A percentile compares a stretch with the other conserved stretches of the same genome.
phyloP scores from a whole-genome alignment of 768 basidiomycete species.

The Hortiboletus flavorubellus region DNA sequence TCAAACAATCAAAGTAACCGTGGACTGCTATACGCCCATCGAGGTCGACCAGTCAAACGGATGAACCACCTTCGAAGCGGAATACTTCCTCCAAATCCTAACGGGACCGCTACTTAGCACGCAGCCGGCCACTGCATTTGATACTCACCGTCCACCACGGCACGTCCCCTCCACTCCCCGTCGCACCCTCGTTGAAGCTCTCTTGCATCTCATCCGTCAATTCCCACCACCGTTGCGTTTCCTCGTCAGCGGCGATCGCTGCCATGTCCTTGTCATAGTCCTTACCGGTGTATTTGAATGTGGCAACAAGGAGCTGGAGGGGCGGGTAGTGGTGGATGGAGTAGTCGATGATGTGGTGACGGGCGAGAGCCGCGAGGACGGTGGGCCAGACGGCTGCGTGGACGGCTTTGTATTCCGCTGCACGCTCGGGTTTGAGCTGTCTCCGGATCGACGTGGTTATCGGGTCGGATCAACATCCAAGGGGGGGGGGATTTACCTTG shows the following conservation, averaged over 20 bases:
- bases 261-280: conserved; percentile 69
- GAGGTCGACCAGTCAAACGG: conserved; percentile 2
- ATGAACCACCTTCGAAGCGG: conserved; percentile 50
- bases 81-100: conserved; percentile 66
- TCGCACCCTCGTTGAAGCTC: conserved; percentile 66
- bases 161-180: conserved; percentile 61
- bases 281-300: conserved; percentile 68
- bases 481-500: conserved; percentile 39
- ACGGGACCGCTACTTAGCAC: not conserved
- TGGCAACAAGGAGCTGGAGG: conserved; percentile 68
- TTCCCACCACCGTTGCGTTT: conserved; percentile 76
- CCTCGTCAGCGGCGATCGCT: conserved; percentile 56
- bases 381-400: conserved; percentile 67
- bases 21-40: not conserved
- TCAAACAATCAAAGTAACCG: too few relatives aligned
- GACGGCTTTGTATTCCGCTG: conserved; percentile 51
- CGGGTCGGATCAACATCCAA: not conserved
- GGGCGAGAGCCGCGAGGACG: conserved; percentile 59
- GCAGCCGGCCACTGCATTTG: not conserved
- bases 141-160: conserved; percentile 67
- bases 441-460: not conserved
- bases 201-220: conserved; percentile 78
- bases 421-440: conserved; percentile 55
- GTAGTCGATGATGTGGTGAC: conserved; percentile 69
- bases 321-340: conserved; percentile 69